A percentile compares a stretch with the other conserved stretches of the same genome.
Evolutionary conservation across 257 asterid species (phyloP).

Genomic region (Parsonsia alboflavescens): DNA sequence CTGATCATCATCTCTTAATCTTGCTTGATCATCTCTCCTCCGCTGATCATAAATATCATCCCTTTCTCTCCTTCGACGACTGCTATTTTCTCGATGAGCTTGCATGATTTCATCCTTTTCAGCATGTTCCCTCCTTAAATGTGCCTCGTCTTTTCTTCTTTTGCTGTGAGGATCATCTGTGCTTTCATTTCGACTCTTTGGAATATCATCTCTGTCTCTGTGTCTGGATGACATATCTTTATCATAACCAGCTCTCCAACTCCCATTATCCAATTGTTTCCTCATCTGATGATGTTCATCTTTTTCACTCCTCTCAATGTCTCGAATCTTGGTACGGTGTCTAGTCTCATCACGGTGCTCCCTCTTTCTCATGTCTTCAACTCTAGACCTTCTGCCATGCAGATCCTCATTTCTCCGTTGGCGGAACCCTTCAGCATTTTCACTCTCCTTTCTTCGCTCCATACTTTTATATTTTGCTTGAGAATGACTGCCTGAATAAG

Average conservation of each 20-base stretch:
- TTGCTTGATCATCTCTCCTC: constrained; percentile 61
- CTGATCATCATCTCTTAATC: constrained; percentile 59
- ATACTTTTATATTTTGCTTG: constrained; percentile 42
- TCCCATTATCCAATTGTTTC: constrained; percentile 55
- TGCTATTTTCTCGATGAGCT: constrained; percentile 55
- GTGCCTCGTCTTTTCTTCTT: constrained; percentile 69
- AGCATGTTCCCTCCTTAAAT: constrained; percentile 41
- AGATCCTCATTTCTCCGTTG: constrained; percentile 60
- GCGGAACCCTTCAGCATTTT: constrained; percentile 58
- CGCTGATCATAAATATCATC: constrained; percentile 69
- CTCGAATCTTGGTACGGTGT: constrained; percentile 51
- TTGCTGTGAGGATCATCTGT: constrained; percentile 52
- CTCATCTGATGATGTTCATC: constrained; percentile 55
- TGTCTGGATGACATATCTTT: constrained; percentile 50
- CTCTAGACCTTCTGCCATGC: constrained; percentile 52
- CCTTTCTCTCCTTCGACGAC: constrained; percentile 74
- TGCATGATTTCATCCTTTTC: constrained; percentile 56
- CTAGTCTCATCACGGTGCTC: constrained; percentile 55
- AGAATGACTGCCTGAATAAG: constrained; percentile 37
- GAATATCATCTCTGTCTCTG: constrained; percentile 58
- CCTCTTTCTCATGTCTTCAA: constrained; percentile 58
- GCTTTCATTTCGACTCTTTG: constrained; percentile 45
- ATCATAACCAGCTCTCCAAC: constrained; percentile 55
- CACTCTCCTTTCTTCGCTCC: constrained; percentile 66
- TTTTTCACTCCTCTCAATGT: constrained; percentile 55